Evolutionary conservation across 129 eudicot species (phyloP).

Genomic region (Ambrosia artemisiifolia): DNA sequence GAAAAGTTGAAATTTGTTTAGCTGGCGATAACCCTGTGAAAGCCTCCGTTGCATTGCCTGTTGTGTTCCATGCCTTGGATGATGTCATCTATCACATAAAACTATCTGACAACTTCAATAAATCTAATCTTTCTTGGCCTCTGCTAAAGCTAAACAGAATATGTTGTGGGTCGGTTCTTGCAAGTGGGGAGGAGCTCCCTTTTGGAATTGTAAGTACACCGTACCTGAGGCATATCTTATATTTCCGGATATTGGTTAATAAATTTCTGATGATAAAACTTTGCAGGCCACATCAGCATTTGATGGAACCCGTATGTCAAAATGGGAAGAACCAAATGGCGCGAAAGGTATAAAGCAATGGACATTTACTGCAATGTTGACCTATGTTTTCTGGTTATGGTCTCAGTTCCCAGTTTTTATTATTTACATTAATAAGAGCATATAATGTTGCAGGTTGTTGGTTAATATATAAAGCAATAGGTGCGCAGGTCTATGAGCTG

Average conservation of each 20-base stretch:
- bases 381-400: background rate
- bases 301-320: slow-evolving; percentile 86
- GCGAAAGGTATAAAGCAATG: slow-evolving; percentile 54
- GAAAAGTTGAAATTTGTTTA: slow-evolving; percentile 51
- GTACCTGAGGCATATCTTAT: background rate
- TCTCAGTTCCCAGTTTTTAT: background rate
- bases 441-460: slow-evolving; percentile 66
- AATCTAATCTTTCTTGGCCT: slow-evolving; percentile 72
- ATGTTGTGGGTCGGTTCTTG: slow-evolving; percentile 82
- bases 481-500: slow-evolving; percentile 49
- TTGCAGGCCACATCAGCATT: slow-evolving; percentile 86
- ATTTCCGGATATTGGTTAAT: background rate
- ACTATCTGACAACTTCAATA: slow-evolving; percentile 26
- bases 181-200: slow-evolving; percentile 98
- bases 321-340: slow-evolving; percentile 99
- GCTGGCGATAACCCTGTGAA: slow-evolving; percentile 66
- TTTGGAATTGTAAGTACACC: slow-evolving; percentile 97
- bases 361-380: background rate
- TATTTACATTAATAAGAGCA: slow-evolving; percentile 3
- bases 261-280: background rate
- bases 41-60: slow-evolving; percentile 82
- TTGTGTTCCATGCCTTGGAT: slow-evolving; percentile 81
- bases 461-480: slow-evolving; percentile 62
- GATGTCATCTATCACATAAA: slow-evolving; percentile 56
- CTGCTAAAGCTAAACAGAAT: slow-evolving; percentile 80